These are phyloP conservation scores for Rhodocollybia butyracea DNA, from an alignment of 768 basidiomycete genomes.

Conservation along the genomic window DNA sequence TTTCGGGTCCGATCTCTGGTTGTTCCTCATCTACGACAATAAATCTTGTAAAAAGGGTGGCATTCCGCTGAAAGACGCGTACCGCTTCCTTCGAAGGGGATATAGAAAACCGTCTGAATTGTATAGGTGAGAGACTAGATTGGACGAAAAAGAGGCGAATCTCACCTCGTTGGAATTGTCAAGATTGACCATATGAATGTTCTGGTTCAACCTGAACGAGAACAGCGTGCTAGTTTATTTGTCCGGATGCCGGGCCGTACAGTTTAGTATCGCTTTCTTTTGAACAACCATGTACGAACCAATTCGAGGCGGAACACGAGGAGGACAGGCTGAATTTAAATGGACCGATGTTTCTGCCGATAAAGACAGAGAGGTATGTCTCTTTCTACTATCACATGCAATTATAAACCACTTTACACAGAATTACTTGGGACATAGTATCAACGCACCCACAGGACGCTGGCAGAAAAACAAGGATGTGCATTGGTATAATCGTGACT, in stretches of 20 bases:
- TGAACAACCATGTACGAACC: slow-evolving; percentile 69
- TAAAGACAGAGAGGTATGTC: slow-evolving; percentile 83
- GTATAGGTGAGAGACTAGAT: neutral
- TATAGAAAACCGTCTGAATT: slow-evolving; percentile 2
- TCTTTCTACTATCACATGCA: neutral
- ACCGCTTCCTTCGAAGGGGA: slow-evolving; percentile 1
- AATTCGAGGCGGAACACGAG: slow-evolving; percentile 83
- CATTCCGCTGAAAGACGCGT: too few relatives aligned
- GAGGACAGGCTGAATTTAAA: slow-evolving; percentile 90
- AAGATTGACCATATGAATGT: neutral
- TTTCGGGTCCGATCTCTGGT: neutral
- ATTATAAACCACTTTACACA: slow-evolving; percentile 26
- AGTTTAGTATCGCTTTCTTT: too few relatives aligned
- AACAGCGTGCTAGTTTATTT: too few relatives aligned
- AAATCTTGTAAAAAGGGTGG: neutral
- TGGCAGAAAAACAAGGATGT: slow-evolving; percentile 99
- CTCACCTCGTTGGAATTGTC: slow-evolving; percentile 1
- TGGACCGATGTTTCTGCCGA: slow-evolving; percentile 89
- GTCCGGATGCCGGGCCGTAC: too few relatives aligned
- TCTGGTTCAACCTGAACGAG: too few relatives aligned
- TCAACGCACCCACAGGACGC: slow-evolving; percentile 92
- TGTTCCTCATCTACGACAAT: neutral
- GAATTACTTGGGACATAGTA: slow-evolving; percentile 93
- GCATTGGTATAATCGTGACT: slow-evolving; percentile 89
- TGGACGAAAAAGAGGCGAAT: neutral